A percentile compares a stretch with the other conserved stretches of the same genome.
Evolutionary conservation across 2,329 filamentous ascomycete species (phyloP).

Genomic region (Calonectria hawksworthii): DNA sequence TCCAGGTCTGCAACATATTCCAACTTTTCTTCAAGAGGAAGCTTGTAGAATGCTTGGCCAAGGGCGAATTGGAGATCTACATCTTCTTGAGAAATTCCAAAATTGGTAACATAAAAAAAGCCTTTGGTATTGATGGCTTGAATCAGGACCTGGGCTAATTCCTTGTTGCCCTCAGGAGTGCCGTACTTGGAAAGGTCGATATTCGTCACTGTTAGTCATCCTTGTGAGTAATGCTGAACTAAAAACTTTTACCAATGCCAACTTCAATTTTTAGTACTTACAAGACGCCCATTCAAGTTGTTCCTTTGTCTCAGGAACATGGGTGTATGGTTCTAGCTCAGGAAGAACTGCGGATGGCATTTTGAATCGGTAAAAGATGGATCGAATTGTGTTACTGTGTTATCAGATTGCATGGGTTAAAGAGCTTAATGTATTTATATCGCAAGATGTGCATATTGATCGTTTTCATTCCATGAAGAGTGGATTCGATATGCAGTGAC

Average conservation of each 20-base stretch:
- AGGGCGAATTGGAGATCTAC: slow-evolving; percentile 72
- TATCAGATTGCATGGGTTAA: neutral
- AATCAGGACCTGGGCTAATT: slow-evolving; percentile 48
- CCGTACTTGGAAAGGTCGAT: slow-evolving; percentile 53
- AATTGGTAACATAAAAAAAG: slow-evolving; percentile 65
- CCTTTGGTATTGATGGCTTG: slow-evolving; percentile 53
- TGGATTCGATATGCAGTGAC: neutral
- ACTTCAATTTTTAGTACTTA: neutral
- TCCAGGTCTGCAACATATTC: slow-evolving; percentile 64
- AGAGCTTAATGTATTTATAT: neutral
- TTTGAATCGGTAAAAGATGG: slow-evolving; percentile 4
- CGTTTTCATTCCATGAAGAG: accelerated
- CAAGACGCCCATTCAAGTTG: slow-evolving; percentile 52
- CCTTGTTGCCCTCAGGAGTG: slow-evolving; percentile 46
- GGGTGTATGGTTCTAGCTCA: slow-evolving; percentile 49
- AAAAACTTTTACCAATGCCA: slow-evolving; percentile 30
- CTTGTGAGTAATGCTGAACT: neutral
- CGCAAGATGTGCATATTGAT: neutral
- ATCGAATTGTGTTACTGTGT: neutral
- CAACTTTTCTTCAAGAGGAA: slow-evolving; percentile 72
- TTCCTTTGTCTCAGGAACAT: slow-evolving; percentile 54
- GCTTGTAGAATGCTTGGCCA: slow-evolving; percentile 65
- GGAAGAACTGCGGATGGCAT: slow-evolving; percentile 50
- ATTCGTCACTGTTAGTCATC: slow-evolving; percentile 43
- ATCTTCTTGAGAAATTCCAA: slow-evolving; percentile 69